A percentile compares a stretch with the other conserved stretches of the same genome.
These are phyloP conservation scores for Cercospora sojina DNA, from an alignment of 2,329 filamentous ascomycete species.

Conservation along the genomic window DNA sequence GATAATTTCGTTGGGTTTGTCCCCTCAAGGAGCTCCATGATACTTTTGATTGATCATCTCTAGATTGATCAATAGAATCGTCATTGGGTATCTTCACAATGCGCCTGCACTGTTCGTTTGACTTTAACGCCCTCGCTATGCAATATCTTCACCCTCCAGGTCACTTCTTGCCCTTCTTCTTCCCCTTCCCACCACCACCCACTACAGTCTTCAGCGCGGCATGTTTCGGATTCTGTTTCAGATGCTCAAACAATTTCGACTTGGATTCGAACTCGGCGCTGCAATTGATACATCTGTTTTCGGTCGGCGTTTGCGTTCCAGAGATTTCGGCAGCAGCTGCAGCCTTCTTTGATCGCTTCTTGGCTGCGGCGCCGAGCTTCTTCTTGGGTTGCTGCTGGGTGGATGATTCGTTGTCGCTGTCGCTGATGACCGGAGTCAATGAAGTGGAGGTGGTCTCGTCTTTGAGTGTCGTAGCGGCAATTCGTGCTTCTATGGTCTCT, in stretches of 20 bases:
- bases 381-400: constrained; percentile 22
- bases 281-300: constrained; percentile 75
- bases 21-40: background rate
- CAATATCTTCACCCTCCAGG: background rate
- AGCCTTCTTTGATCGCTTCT: constrained; percentile 50
- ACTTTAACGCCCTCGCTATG: constrained; percentile 1
- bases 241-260: constrained; percentile 73
- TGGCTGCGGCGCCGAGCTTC: constrained; percentile 50
- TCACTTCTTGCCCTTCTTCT: constrained; percentile 33
- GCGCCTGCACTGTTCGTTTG: background rate
- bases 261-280: constrained; percentile 73
- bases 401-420: background rate
- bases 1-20: background rate
- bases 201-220: constrained; percentile 11
- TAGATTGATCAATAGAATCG: background rate
- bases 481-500: constrained; percentile 43
- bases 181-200: constrained; percentile 42
- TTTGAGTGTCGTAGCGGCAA: constrained; percentile 31
- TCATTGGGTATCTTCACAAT: constrained; percentile 2
- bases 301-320: constrained; percentile 32
- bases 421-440: constrained; percentile 1
- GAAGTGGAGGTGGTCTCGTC: constrained; percentile 9
- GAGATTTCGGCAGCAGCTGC: constrained; percentile 40
- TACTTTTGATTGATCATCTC: background rate
- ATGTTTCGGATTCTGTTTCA: constrained; percentile 59